Evolutionary conservation across 2,329 filamentous ascomycete genomes (phyloP).

Genomic region (Microdochium nivale): DNA sequence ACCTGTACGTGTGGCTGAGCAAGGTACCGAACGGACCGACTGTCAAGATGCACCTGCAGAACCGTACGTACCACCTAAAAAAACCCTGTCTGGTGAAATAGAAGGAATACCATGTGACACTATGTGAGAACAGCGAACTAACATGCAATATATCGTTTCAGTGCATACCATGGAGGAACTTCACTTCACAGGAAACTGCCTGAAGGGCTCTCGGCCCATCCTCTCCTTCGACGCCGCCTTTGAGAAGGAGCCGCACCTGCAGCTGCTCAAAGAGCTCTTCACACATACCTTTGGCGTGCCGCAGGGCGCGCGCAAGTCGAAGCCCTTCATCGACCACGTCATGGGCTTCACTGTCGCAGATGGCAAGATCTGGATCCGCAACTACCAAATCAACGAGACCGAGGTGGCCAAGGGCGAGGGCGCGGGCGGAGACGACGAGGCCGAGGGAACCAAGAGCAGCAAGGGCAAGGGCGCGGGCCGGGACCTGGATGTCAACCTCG

Average conservation of each 20-base stretch:
- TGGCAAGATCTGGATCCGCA: constrained; percentile 91
- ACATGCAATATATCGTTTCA: constrained; percentile 19
- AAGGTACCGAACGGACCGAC: constrained; percentile 78
- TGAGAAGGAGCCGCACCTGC: constrained; percentile 70
- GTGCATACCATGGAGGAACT: constrained; percentile 96
- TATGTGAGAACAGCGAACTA: neutral
- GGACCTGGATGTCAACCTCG: constrained; percentile 70
- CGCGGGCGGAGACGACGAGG: constrained; percentile 31
- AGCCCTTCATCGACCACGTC: constrained; percentile 93
- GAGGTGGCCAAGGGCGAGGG: constrained; percentile 46
- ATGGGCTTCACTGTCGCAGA: constrained; percentile 88
- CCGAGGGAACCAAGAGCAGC: constrained; percentile 23
- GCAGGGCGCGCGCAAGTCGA: constrained; percentile 76
- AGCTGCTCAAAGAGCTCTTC: constrained; percentile 82
- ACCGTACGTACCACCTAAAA: constrained; percentile 39
- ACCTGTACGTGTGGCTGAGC: constrained; percentile 89
- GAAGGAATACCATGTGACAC: constrained; percentile 17
- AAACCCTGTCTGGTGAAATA: constrained; percentile 11
- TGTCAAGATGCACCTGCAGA: constrained; percentile 67
- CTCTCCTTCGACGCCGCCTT: constrained; percentile 89
- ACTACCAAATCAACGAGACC: constrained; percentile 86
- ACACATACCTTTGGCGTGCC: constrained; percentile 88
- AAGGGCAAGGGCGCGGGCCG: constrained; percentile 25
- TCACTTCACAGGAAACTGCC: constrained; percentile 92
- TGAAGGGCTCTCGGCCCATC: constrained; percentile 86